Conservation (phyloP, 441 rosid genomes). For the Macaranga tanarius region DNA sequence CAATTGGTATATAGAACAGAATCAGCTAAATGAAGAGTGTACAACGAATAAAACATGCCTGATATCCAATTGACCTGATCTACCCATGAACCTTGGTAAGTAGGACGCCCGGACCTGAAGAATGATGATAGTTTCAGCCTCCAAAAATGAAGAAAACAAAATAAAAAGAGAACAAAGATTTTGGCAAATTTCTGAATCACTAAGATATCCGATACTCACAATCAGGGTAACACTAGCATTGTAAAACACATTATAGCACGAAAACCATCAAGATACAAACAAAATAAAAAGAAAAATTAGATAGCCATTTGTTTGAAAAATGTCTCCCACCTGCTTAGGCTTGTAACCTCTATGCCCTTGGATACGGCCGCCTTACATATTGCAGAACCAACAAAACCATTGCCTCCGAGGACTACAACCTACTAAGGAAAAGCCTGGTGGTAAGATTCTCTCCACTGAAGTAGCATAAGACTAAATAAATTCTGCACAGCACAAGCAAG, state of each 20-base stretch:
- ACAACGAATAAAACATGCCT: constrained; percentile 43
- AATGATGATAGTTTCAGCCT: constrained; percentile 18
- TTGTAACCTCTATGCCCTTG: constrained; percentile 74
- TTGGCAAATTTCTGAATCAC: too few relatives aligned
- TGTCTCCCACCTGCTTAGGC: constrained; percentile 71
- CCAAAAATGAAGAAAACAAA: constrained; percentile 11
- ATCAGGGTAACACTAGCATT: neutral
- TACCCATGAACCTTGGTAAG: constrained; percentile 66
- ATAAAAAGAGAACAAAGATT: constrained; percentile 8
- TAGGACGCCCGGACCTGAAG: constrained; percentile 81
- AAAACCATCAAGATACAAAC: neutral
- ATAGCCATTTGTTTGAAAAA: constrained; percentile 11
- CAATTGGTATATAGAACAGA: neutral
- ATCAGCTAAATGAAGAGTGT: constrained; percentile 6
- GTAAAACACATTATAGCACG: constrained; percentile 5
- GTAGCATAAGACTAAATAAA: neutral
- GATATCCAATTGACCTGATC: constrained; percentile 89
- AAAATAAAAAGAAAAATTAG: neutral
- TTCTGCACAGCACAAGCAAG: neutral
- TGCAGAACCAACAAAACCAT: constrained; percentile 91
- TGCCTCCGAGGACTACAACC: constrained; percentile 95
- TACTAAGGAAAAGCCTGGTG: constrained; percentile 33
- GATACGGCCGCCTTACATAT: constrained; percentile 87
- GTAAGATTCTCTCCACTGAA: constrained; percentile 13
- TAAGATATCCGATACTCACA: neutral